Evolutionary conservation across 805 yeast species (phyloP).

Genomic region (Candida dajiaensis): DNA sequence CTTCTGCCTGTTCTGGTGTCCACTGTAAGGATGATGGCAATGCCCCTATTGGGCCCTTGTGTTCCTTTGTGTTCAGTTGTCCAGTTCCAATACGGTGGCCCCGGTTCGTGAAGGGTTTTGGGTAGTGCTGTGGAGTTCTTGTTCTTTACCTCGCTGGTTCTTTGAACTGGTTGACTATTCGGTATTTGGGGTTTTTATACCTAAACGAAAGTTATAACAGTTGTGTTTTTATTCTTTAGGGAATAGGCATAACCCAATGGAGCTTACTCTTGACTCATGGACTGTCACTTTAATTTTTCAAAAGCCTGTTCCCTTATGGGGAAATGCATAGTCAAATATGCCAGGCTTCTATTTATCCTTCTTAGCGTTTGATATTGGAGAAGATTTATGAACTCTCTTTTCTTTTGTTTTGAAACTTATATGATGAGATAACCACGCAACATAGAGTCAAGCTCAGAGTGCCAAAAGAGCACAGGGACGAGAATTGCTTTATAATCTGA

Average conservation of each 20-base stretch:
- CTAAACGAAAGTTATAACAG: constrained; percentile 76
- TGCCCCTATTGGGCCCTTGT: constrained; percentile 23
- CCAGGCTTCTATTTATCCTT: constrained; percentile 38
- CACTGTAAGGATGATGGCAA: neutral
- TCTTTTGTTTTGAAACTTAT: constrained; percentile 9
- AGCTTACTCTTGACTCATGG: constrained; percentile 76
- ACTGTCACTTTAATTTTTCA: constrained; percentile 33
- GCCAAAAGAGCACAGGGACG: constrained; percentile 46
- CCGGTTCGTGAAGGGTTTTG: neutral
- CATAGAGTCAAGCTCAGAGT: constrained; percentile 92
- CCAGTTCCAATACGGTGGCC: neutral
- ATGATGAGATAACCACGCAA: constrained; percentile 77
- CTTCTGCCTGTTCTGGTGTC: neutral
- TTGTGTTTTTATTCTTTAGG: constrained; percentile 28
- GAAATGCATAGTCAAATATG: constrained; percentile 57
- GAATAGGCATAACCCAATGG: constrained; percentile 64
- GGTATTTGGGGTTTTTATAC: constrained; percentile 51
- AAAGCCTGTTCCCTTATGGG: constrained; percentile 14
- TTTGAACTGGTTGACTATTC: constrained; percentile 29
- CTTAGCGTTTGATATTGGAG: neutral
- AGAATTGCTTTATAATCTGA: constrained; percentile 50
- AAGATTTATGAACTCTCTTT: neutral
- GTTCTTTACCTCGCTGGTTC: neutral
- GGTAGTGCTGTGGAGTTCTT: neutral
- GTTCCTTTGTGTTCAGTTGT: neutral